These are phyloP conservation scores for Alloteropsis angusta DNA, from an alignment of 202 grass and related monocot genomes.

Conservation along the genomic window DNA sequence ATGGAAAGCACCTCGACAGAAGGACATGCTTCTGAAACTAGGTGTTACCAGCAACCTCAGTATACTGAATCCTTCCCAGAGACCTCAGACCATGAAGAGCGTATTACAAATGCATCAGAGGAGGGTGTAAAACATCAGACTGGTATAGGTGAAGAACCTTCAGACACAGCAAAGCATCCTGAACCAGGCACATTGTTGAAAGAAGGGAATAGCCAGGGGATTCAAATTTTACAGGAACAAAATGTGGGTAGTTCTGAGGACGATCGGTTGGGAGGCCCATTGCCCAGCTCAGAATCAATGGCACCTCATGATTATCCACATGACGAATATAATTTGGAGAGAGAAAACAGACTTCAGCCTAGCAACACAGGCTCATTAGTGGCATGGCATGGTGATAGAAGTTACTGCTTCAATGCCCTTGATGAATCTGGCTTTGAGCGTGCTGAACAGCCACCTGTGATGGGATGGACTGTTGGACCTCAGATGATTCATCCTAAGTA, in stretches of 20 bases:
- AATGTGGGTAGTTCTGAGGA: not conserved
- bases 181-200: not conserved
- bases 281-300: conserved; percentile 14
- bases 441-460: conserved; percentile 36
- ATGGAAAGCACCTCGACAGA: not conserved
- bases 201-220: conserved; percentile 12
- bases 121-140: conserved; percentile 8
- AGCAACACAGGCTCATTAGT: not conserved
- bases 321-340: conserved; percentile 28
- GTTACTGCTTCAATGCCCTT: conserved; percentile 5
- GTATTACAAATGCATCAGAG: conserved; percentile 20
- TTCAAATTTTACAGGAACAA: conserved; percentile 16
- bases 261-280: not conserved
- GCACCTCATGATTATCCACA: conserved; percentile 28
- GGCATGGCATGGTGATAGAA: not conserved
- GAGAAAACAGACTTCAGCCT: conserved; percentile 13
- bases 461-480: conserved; percentile 47
- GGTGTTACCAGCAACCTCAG: conserved; percentile 16
- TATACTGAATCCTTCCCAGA: not conserved
- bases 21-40: conserved; percentile 13
- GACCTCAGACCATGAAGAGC: conserved; percentile 13
- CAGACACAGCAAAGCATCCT: not conserved
- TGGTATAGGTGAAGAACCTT: not conserved
- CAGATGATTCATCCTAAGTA: conserved; percentile 74
- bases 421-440: conserved; percentile 17